Evolutionary conservation across 163 green algal genomes (phyloP).

Genomic region (Scenedesmus sp.): DNA sequence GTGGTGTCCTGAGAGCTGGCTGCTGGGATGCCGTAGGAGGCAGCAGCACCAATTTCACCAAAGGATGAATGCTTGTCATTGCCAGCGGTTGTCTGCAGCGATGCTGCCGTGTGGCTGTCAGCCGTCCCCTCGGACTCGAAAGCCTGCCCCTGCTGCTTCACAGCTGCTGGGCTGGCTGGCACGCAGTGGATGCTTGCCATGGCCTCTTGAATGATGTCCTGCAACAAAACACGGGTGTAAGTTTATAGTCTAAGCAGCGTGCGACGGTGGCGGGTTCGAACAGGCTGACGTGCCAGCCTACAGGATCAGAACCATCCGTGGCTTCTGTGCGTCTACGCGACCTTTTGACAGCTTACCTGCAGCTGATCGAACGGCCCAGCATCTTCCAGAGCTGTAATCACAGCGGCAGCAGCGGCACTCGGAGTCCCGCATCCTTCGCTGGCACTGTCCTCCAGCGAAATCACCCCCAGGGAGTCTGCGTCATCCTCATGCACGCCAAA

Average conservation of each 20-base stretch:
- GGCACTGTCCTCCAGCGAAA: background rate
- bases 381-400: constrained; percentile 29
- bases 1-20: background rate
- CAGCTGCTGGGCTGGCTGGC: background rate
- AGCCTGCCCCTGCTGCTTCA: background rate
- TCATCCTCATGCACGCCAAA: background rate
- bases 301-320: background rate
- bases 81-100: background rate
- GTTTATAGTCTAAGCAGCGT: background rate
- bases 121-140: background rate
- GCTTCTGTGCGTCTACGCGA: background rate
- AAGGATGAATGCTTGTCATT: background rate
- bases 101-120: background rate
- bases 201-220: too few relatives aligned
- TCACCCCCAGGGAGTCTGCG: background rate
- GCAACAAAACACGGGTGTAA: background rate
- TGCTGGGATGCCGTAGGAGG: background rate
- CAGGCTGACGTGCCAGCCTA: background rate
- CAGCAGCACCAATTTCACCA: background rate
- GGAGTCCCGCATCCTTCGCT: background rate
- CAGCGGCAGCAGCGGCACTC: background rate
- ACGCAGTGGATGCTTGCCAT: background rate
- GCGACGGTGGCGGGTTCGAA: background rate
- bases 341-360: background rate
- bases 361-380: constrained; percentile 3